These are phyloP conservation scores for Coix lacrymajobi DNA, from an alignment of 176 grass and related monocot species.

Conservation along the genomic window DNA sequence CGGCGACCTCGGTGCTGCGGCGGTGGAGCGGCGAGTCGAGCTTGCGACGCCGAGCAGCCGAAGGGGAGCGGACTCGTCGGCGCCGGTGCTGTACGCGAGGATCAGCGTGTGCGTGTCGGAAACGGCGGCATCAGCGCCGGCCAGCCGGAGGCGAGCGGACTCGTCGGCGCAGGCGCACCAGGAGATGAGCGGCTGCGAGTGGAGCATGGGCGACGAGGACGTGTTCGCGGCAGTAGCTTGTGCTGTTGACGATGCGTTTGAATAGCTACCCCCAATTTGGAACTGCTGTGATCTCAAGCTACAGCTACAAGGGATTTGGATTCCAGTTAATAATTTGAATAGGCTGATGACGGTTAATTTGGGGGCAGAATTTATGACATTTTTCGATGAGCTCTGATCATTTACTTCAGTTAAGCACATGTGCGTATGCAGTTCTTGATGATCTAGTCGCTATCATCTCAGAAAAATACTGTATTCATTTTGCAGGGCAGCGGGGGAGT, in stretches of 20 bases:
- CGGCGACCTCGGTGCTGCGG: not conserved
- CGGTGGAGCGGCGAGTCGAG: constrained; percentile 1
- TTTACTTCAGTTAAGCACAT: no score
- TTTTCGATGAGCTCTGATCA: not conserved
- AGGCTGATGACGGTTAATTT: no score
- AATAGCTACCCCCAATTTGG: not conserved
- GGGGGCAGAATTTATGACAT: not conserved
- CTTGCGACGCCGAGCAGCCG: not conserved
- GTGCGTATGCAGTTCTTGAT: no score
- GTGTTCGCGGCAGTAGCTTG: not conserved
- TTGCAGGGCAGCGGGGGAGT: no score
- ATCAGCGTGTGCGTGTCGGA: constrained; percentile 27
- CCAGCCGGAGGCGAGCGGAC: not conserved
- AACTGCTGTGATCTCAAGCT: not conserved
- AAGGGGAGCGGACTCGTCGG: not conserved
- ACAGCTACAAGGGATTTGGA: no score
- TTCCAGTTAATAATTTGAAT: not conserved
- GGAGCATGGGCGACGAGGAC: constrained; percentile 5
- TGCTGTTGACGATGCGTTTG: constrained; percentile 10
- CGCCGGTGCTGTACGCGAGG: constrained; percentile 12
- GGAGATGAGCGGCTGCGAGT: not conserved
- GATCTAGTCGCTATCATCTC: no score
- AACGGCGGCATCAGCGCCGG: not conserved
- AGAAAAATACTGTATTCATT: no score
- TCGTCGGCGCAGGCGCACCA: not conserved